Evolutionary conservation across 495 filamentous ascomycete species (phyloP), one percentile per base, ranked within the genome.

Genomic region (Neurospora sp.): DNA sequence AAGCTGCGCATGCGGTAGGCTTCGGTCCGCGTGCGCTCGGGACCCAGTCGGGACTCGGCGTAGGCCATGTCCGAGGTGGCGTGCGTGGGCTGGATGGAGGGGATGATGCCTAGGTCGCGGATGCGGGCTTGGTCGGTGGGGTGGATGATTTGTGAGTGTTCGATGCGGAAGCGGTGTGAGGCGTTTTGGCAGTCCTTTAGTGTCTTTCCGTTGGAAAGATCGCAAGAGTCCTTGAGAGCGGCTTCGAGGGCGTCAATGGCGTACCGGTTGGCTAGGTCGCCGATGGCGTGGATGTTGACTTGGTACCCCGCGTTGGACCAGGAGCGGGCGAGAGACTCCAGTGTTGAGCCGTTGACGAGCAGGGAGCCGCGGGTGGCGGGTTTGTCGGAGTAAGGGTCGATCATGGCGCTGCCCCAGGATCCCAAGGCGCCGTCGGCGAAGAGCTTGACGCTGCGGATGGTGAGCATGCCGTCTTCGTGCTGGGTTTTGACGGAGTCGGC

Each of bases 71-170:
- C 89, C 10, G 86, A 88, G 12, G 88, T 90, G 40, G 89, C 89
- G 72, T 91, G 89, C 1, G 89, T 90, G 1, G 89, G 89, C 75
- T 91, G 89, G 74, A 91, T 87, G n/a, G 85, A 88, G 0, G 89
- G 88, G 72, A 91, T 86, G 71, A 91, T 87, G 14, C 88, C 88
- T 17, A 89, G 73, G 14, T 79, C 78, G 27, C 77, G 75, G 73
- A 91, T 86, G 38, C 85, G 83, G 0, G 70, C 72, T 73, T 90
- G 88, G 78, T 91, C 89, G 40, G 82, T 81, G n/a, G 87, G 87
- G 72, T 87, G 84, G 69, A 90, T 88, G 70, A 91, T 91, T 72
- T 91, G 89, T 0, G 86, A 75, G 78, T 91, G 89, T 75, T 91
- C 89, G 76, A 91, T 87, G 73, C 89, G 86, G 79, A 90, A 88